Base-by-base conservation (phyloP, 2,329 filamentous ascomycete genomes). In the Talaromyces islandicus region DNA sequence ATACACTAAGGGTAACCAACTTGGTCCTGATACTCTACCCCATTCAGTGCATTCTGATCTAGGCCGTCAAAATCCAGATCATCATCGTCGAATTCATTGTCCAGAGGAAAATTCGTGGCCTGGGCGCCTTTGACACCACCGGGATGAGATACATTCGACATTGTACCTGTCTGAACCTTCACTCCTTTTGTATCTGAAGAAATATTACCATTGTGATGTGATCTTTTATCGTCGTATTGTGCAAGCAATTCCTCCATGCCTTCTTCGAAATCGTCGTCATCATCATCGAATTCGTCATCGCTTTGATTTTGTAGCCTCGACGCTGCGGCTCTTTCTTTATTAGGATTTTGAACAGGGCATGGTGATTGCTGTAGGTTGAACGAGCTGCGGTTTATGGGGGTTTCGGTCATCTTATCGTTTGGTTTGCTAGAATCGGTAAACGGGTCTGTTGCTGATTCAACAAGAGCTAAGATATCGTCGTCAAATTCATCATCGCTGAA, bases 21-120 rank as follows among this genome's bases (percentile, higher is more conserved):
- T 77, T 94, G 88, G 54, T 88, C 91, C 53, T 89, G 88, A 69
- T 85, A 85, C 65, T 87, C 76, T 75, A 92, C 88, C 64, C 86
- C 86, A 62, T 73, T 66, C 61, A 69, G 66, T 68, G 79, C 79
- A 70, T 83, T 80, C 55, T 81, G 77, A 67, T 93, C 90, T 69
- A 91, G 89, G 73, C 72, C 75, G 55, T 76, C 73, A 59, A 78
- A 57, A 60, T 96, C 91, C 73, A 85, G 79, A 63, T 86, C 83
- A 65, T 82, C 82, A 64, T 82, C 84, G 53, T 87, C 89, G 78
- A 91, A 91, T 68, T 91, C 91, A 75, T 91, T 90, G 60, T 27
- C 41, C 30, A 51, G 11, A 27, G 59, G 56, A 56, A 60, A 32
- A 27, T 21, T 43, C 7, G 7, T 17, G 48, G 12, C 27, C 27